Evolutionary conservation across 2,329 filamentous ascomycete genomes (phyloP), one percentile per base, ranked within the genome.

Genomic region (Epichloe brachyelytri): DNA sequence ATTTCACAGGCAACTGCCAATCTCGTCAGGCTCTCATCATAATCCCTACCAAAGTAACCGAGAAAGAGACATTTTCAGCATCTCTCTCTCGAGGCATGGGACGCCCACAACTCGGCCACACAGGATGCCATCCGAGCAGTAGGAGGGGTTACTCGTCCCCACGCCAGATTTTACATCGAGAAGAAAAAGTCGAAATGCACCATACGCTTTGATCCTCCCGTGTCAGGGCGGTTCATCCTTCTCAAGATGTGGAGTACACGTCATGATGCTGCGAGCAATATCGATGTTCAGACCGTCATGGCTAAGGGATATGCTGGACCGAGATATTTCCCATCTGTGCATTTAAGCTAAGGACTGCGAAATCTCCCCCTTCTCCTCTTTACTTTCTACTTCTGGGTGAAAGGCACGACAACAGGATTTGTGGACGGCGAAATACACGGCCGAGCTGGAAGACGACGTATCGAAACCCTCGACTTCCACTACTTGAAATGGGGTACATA

Each of bases 171-270:
- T 68, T 85, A 83, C 62, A 94, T 96, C 51, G 83, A 86, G 60
- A 80, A 82, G 64, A 79, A 85, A 59, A 90, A 88, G 70, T 88
- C 81, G 69, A 88, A 85, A 66, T 91, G 93, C 59, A 89, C 84
- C 14, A 85, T 97, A 59, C 83, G 80, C 53, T 96, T 97, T 59
- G 80, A 90, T 59, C 86, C 88, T 51, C 84, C 86, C 0, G 78
- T 93, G 53, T 88, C 86, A 11, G 87, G 86, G 5, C 79, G 87
- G 51, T 94, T 86, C 64, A 85, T 97, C 49, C 68, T 96, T 41
- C 73, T 97, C 56, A 96, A 96, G 72, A 80, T 96, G 65, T 96
- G 88, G 86, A 89, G 83, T 59, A 85, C 86, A 2, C 79, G 80
- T 53, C 77, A 80, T 26, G 80, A 83, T 46, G 74, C 78, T 4